Base-by-base conservation (phyloP, 106 monocot species). In the Dendrobium catenatum region DNA sequence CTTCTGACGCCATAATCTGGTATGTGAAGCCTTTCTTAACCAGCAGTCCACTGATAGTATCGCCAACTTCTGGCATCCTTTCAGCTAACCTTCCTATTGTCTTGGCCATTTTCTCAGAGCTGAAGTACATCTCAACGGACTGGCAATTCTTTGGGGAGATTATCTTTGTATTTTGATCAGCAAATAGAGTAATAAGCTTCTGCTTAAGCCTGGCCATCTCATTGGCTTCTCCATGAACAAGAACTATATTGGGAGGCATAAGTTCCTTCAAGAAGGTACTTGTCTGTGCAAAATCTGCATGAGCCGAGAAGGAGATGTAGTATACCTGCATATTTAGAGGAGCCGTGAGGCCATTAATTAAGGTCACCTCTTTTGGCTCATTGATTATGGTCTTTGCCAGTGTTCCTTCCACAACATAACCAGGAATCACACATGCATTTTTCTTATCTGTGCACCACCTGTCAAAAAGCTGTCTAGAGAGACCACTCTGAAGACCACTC, bases 251-350 rank as follows among this genome's bases (percentile, higher is more conserved):
- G 29, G 99, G 91, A 7, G 99, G 95, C 89, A 88, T 89, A 17
- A 99, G 87, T 82, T 99, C 95, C 59, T 93, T 91, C 78, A 99
- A 76, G 78, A 99, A 99, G 6, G 88, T 49, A 73, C 99, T 95
- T 29, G 99, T 99, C 77, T 99, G 99, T 46, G 91, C 93, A 72
- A 81, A 99, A 80, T 99, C 99, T 3, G 99, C 99, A 51, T 99
- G 99, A 72, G 99, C 99, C 4, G 99, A 99, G 84, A 95, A 95
- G 46, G 99, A 99, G 76, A 95, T 93, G 79, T 95, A 99, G 84
- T 93, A 85, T 4, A 99, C 95, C 86, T 91, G 88, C 95, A 99
- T 99, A 82, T 99, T 90, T 55, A 99, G 90, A 55, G 99, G 93
- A 40, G 95, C 95, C 67, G 89, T 87, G 37, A 99, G 89, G 6